Evolutionary conservation across 2,329 filamentous ascomycete genomes (phyloP).

Genomic region (Sclerotinia nivalis): DNA sequence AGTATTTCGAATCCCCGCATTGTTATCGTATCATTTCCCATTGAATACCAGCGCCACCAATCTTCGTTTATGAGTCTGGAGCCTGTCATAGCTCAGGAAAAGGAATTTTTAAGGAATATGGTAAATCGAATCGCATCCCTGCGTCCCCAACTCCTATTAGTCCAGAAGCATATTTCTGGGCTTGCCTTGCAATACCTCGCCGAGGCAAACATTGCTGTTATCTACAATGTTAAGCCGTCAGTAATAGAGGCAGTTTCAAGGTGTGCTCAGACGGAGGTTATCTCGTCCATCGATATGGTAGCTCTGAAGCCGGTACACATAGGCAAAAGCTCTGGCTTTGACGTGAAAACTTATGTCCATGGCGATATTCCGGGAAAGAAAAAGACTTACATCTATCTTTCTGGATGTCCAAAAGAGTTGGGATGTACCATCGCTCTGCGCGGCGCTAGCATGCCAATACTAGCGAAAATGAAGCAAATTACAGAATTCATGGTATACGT

Average conservation of each 20-base stretch:
- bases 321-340: constrained; percentile 81
- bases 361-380: constrained; percentile 70
- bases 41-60: constrained; percentile 92
- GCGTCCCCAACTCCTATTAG: constrained; percentile 82
- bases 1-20: constrained; percentile 83
- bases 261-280: constrained; percentile 87
- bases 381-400: constrained; percentile 95
- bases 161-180: constrained; percentile 89
- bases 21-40: constrained; percentile 88
- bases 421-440: constrained; percentile 93
- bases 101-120: constrained; percentile 87
- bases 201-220: constrained; percentile 86
- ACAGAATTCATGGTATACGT: constrained; percentile 99
- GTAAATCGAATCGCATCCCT: constrained; percentile 88
- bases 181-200: constrained; percentile 85
- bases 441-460: constrained; percentile 69
- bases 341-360: constrained; percentile 93
- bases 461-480: constrained; percentile 84
- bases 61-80: constrained; percentile 97
- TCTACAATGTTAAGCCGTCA: constrained; percentile 94
- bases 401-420: constrained; percentile 83
- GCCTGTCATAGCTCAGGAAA: constrained; percentile 93
- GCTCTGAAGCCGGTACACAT: constrained; percentile 72
- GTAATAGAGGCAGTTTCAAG: constrained; percentile 93
- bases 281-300: constrained; percentile 93